Evolutionary conservation across 163 green algal species (phyloP).

Genomic region (Chlorella variabilis): DNA sequence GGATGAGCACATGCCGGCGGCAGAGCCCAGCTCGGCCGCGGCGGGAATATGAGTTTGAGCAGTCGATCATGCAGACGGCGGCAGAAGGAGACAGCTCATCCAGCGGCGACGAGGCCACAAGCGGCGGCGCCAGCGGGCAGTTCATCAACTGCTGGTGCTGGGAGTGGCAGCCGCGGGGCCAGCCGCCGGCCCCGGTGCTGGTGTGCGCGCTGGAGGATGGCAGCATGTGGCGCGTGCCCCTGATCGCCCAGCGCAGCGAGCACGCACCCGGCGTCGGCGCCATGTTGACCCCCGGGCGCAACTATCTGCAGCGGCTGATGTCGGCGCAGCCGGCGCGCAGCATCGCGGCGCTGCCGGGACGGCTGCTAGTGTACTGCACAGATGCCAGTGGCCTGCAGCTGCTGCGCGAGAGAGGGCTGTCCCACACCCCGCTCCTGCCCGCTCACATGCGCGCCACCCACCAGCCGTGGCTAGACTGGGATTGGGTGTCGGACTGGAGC

Average conservation of each 20-base stretch:
- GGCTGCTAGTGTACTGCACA: slow-evolving; percentile 7
- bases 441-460: neutral
- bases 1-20: no score
- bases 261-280: neutral
- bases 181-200: neutral
- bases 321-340: neutral
- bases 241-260: no score
- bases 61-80: no score
- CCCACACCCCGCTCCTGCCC: slow-evolving; percentile 3
- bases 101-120: neutral
- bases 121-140: neutral
- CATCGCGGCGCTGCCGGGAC: neutral
- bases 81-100: neutral
- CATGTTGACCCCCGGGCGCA: no score
- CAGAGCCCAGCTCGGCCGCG: no score
- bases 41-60: no score
- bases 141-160: slow-evolving; percentile 16
- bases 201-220: slow-evolving; percentile 24
- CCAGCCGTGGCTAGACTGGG: neutral
- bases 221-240: neutral
- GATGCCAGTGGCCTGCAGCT: slow-evolving; percentile 4
- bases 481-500: no score
- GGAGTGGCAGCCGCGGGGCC: neutral
- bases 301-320: neutral
- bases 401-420: no score